A percentile compares a stretch with the other conserved stretches of the same genome.
Conservation (phyloP, 306 rosid species). For the Vigna hirtella region DNA sequence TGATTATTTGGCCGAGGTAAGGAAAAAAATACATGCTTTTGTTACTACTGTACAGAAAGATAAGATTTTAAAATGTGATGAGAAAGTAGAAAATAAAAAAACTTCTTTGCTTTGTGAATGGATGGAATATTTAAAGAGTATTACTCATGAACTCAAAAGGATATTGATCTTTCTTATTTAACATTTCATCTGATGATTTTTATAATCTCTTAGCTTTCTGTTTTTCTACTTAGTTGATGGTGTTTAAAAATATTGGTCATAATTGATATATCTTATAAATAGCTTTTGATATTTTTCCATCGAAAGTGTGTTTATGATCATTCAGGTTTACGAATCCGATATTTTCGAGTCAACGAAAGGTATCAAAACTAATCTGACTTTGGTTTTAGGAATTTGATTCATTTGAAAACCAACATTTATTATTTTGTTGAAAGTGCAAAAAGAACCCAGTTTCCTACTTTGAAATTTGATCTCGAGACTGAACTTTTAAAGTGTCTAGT, state of each 20-base stretch:
- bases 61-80: background rate
- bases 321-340: background rate
- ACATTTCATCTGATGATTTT: slow-evolving; percentile 9
- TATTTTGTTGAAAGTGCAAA: background rate
- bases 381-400: background rate
- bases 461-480: background rate
- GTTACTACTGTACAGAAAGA: background rate
- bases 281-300: slow-evolving; percentile 2
- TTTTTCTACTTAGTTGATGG: background rate
- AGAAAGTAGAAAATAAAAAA: background rate
- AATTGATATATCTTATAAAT: background rate
- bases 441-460: slow-evolving; percentile 1
- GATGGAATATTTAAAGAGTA: slow-evolving; percentile 8
- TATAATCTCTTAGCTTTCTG: slow-evolving; percentile 5
- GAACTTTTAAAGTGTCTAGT: background rate
- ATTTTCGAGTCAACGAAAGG: background rate
- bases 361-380: background rate
- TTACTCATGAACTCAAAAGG: background rate
- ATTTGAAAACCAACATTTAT: background rate
- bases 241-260: background rate
- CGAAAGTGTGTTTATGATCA: background rate
- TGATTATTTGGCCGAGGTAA: slow-evolving; percentile 95
- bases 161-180: slow-evolving; percentile 28
- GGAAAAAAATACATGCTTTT: slow-evolving; percentile 26
- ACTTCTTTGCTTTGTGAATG: background rate